These are phyloP conservation scores for Ambrosia trifida DNA, from an alignment of 129 eudicot genomes.

Conservation along the genomic window DNA sequence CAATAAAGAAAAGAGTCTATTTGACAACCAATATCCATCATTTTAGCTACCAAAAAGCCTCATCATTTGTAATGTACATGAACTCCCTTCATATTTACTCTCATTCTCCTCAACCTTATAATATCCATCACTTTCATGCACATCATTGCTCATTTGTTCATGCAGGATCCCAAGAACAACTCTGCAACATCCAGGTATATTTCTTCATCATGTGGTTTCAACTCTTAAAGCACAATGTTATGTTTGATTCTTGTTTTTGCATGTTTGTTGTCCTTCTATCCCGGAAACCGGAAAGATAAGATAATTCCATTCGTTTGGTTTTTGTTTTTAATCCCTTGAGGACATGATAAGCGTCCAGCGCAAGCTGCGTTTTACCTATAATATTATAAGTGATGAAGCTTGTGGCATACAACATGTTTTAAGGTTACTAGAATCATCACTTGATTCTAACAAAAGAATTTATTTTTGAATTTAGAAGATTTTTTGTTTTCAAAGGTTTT, in stretches of 20 bases:
- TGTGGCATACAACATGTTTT: conserved; percentile 8
- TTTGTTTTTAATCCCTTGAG: neutral
- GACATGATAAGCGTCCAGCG: neutral
- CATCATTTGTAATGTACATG: conserved; percentile 48
- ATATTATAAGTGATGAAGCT: neutral
- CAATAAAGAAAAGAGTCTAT: conserved; percentile 36
- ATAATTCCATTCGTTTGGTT: neutral
- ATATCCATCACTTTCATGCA: conserved; percentile 35
- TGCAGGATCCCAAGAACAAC: conserved; percentile 80
- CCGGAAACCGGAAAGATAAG: neutral
- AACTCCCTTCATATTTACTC: conserved; percentile 37
- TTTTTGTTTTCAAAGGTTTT: neutral
- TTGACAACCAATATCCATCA: conserved; percentile 47
- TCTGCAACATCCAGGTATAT: conserved; percentile 48
- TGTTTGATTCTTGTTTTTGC: conserved; percentile 13
- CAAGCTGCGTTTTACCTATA: neutral
- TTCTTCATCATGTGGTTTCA: neutral
- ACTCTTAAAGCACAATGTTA: neutral
- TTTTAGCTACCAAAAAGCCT: conserved; percentile 35
- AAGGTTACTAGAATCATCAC: conserved; percentile 13
- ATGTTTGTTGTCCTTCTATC: conserved; percentile 17
- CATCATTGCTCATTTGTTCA: conserved; percentile 58
- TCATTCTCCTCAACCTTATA: conserved; percentile 20
- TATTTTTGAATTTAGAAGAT: neutral
- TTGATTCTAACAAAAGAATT: conserved; percentile 4